Evolutionary conservation across 495 filamentous ascomycete species (phyloP), one percentile per base, ranked within the genome.

Genomic region (Pseudotulostoma volvatum): DNA sequence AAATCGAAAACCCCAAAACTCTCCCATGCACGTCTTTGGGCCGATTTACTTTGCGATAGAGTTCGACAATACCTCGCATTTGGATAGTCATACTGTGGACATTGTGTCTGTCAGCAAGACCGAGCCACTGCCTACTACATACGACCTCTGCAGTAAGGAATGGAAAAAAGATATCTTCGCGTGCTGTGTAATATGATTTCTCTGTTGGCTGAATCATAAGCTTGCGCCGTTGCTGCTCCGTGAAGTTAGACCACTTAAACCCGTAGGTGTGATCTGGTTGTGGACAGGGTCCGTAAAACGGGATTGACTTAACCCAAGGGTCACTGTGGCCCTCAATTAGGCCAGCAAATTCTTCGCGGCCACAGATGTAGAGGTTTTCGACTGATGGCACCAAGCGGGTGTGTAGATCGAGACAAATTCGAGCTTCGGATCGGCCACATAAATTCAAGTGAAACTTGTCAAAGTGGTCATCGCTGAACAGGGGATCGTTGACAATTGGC

Each of bases 1-100:
- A 69, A 40, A 72, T 50, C 1, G 61, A 68, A 54, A 70, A 70
- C 21, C 53, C 50, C 37, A 65, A 48, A 16, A 58, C 39, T 30
- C 36, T 44, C 16, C 47, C 34, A 34, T 55, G 16, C 23, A 55
- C 35, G 32, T 52, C 41, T 14, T 49, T 18, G 34, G 43, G 36
- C 31, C 44, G 40, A 16, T 14, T 34, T 20, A 43, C 41, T 9
- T 40, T 32, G 45, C 43, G 17, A 39, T 38, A 55, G 25, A 56
- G 49, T 25, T 47, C 42, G 23, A 55, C 42, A 9, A 58, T 41
- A 23, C 37, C 53, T 25, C 47, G 41, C 31, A 52, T 38, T 11
- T 47, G 49, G 45, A 59, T 37, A n/a, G 45, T 51, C 43, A 50
- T 51, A 42, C 47, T 57, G 39, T 63, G 56, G 21, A 50, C 47